A percentile compares a stretch with the other conserved stretches of the same genome.
These are phyloP conservation scores for Sugiyamaella grinbergsii DNA, from an alignment of 1,139 yeast genomes.

Conservation along the genomic window DNA sequence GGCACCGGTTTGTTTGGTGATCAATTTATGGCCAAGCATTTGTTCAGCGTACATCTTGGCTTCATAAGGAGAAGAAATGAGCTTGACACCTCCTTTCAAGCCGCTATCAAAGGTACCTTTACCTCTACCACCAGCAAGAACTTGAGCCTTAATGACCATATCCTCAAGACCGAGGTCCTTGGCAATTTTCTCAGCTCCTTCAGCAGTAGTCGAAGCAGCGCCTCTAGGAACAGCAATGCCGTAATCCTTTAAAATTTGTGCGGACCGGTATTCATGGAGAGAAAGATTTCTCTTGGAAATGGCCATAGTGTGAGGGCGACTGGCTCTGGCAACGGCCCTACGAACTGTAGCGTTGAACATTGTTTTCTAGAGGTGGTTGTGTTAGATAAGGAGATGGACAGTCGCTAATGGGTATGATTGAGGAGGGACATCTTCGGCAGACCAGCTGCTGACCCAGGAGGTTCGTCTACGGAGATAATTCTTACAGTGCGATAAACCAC, in stretches of 20 bases:
- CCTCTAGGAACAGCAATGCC: constrained; percentile 94
- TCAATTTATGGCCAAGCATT: constrained; percentile 89
- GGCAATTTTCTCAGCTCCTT: constrained; percentile 84
- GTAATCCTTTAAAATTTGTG: constrained; percentile 74
- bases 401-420: no score
- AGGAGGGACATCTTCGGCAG: no score
- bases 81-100: constrained; percentile 93
- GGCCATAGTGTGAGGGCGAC: constrained; percentile 24
- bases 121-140: constrained; percentile 99
- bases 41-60: constrained; percentile 83
- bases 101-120: constrained; percentile 97
- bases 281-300: constrained; percentile 63
- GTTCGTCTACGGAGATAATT: no score
- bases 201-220: constrained; percentile 84
- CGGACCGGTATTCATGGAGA: constrained; percentile 95
- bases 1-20: constrained; percentile 98
- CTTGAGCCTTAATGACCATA: constrained; percentile 96
- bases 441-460: no score
- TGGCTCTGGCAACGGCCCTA: constrained; percentile 15
- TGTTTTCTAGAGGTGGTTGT: neutral
- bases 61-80: constrained; percentile 82
- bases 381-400: no score
- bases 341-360: constrained; percentile 20
- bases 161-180: constrained; percentile 65
- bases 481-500: no score